Percentiles rank a stretch among this genome's conserved stretches.
These are phyloP conservation scores for Tetraselmis chui DNA, from an alignment of 139 green algal genomes.

Conservation along the genomic window DNA sequence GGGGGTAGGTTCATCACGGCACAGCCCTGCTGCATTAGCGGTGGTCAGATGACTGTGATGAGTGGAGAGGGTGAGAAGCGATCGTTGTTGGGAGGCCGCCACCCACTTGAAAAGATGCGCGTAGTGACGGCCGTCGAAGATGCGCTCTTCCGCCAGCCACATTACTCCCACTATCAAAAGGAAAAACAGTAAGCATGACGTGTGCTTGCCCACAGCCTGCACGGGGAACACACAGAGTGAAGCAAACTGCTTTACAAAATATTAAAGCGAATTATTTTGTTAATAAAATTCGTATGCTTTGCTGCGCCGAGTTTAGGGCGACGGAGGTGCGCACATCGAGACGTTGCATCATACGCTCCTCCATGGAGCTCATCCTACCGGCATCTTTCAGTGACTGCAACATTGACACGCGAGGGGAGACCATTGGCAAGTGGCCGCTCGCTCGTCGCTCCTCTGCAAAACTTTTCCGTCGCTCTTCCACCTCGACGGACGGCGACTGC, in stretches of 20 bases:
- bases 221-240: too few relatives aligned
- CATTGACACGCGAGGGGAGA: too few relatives aligned
- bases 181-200: not conserved
- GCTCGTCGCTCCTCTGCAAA: not conserved
- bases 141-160: not conserved
- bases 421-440: not conserved
- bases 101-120: not conserved
- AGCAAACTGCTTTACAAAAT: too few relatives aligned
- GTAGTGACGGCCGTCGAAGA: not conserved
- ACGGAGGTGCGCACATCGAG: not conserved
- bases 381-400: not conserved
- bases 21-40: too few relatives aligned
- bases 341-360: not conserved
- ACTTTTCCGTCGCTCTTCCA: too few relatives aligned
- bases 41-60: too few relatives aligned
- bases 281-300: too few relatives aligned
- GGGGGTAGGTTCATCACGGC: too few relatives aligned
- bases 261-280: too few relatives aligned
- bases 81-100: too few relatives aligned
- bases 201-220: not conserved
- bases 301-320: too few relatives aligned
- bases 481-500: too few relatives aligned
- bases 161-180: not conserved
- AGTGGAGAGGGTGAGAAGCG: not conserved
- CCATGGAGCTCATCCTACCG: not conserved